Evolutionary conservation across 2,329 filamentous ascomycete species (phyloP).

Genomic region (Cadophora luteo-olivacea): DNA sequence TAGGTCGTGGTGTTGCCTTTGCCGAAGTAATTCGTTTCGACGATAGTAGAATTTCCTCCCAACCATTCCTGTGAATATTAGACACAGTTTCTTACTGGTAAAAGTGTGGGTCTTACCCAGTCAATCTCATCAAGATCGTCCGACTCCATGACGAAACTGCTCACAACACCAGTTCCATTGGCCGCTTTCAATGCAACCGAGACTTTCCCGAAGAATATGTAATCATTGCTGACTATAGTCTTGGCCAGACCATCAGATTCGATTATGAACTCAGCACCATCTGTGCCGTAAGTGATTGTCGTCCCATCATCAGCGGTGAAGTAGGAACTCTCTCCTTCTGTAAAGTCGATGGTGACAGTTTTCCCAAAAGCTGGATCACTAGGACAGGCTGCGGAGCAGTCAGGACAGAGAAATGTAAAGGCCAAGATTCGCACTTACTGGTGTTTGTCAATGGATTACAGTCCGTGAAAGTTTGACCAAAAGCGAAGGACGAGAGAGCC

Average conservation of each 20-base stretch:
- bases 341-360: constrained; percentile 67
- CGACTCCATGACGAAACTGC: constrained; percentile 80
- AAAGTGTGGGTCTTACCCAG: constrained; percentile 52
- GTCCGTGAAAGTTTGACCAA: constrained; percentile 76
- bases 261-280: constrained; percentile 75
- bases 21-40: constrained; percentile 69
- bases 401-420: background rate
- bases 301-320: constrained; percentile 66
- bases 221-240: constrained; percentile 78
- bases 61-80: constrained; percentile 41
- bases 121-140: constrained; percentile 88
- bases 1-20: constrained; percentile 73
- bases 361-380: constrained; percentile 74
- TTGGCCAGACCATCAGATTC: constrained; percentile 73
- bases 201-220: constrained; percentile 83
- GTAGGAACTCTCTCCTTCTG: constrained; percentile 54
- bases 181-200: constrained; percentile 80
- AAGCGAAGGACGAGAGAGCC: constrained; percentile 48
- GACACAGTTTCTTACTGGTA: no score
- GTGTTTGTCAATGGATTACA: constrained; percentile 75
- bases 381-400: constrained; percentile 58
- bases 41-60: constrained; percentile 66
- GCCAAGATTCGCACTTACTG: constrained; percentile 41
- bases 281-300: constrained; percentile 68
- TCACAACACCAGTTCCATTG: constrained; percentile 76